These are phyloP conservation scores for Fusarium cyanostomum DNA, from an alignment of 2,329 filamentous ascomycete genomes.

Conservation along the genomic window DNA sequence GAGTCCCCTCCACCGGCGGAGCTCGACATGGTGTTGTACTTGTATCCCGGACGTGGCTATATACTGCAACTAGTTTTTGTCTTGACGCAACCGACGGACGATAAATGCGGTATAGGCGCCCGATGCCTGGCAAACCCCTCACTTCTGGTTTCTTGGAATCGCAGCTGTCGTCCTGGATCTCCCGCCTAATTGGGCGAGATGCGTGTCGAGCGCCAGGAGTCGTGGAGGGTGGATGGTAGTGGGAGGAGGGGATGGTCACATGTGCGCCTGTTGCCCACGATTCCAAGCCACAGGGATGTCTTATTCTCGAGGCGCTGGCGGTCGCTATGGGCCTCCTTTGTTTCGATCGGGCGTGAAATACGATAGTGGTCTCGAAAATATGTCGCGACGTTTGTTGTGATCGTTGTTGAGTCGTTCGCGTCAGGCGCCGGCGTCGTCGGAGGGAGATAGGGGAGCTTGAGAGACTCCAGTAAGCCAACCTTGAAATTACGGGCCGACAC, in stretches of 20 bases:
- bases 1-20: conserved; percentile 83
- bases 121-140: conserved; percentile 39
- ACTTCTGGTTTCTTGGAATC: conserved; percentile 27
- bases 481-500: conserved; percentile 17
- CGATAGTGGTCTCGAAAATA: conserved; percentile 1
- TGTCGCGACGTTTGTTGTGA: conserved; percentile 25
- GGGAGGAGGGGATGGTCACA: conserved; percentile 42
- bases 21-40: conserved; percentile 60
- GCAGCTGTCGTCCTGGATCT: conserved; percentile 20
- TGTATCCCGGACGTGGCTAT: conserved; percentile 39
- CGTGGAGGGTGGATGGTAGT: conserved; percentile 40
- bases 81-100: conserved; percentile 19
- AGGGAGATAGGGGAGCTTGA: conserved; percentile 41
- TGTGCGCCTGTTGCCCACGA: conserved; percentile 37
- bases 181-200: conserved; percentile 40
- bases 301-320: conserved; percentile 21
- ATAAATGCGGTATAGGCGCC: conserved; percentile 38
- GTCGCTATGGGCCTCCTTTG: conserved; percentile 11
- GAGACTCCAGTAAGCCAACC: conserved; percentile 37
- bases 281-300: conserved; percentile 32
- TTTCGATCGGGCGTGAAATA: neutral
- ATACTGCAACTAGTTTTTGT: conserved; percentile 24
- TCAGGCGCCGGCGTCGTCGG: conserved; percentile 40
- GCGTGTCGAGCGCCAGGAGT: conserved; percentile 32
- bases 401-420: conserved; percentile 31